Evolutionary conservation across 495 filamentous ascomycete genomes (phyloP).

Genomic region (Cercophora sp.): DNA sequence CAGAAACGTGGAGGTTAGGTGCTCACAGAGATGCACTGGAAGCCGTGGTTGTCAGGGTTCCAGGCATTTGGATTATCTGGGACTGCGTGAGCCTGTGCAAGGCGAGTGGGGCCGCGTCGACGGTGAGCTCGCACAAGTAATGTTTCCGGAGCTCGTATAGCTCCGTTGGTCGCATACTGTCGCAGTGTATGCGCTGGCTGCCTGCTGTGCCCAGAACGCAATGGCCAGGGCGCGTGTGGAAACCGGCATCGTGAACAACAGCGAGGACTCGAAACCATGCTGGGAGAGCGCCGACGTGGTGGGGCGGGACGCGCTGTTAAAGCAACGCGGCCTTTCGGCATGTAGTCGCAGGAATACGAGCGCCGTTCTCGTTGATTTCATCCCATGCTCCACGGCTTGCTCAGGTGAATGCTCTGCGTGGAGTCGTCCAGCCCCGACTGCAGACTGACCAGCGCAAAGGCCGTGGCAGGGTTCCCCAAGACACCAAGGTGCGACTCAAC

Average conservation of each 20-base stretch:
- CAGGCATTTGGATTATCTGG: conserved; percentile 28
- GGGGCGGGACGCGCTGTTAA: too few relatives aligned
- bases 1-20: background rate
- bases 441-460: too few relatives aligned
- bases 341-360: too few relatives aligned
- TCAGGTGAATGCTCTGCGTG: too few relatives aligned
- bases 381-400: too few relatives aligned
- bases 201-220: conserved; percentile 13
- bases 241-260: conserved; percentile 2
- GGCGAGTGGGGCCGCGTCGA: background rate
- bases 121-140: conserved; percentile 21
- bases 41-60: conserved; percentile 26
- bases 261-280: background rate
- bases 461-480: too few relatives aligned
- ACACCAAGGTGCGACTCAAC: too few relatives aligned
- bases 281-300: too few relatives aligned
- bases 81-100: background rate
- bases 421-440: too few relatives aligned
- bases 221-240: too few relatives aligned
- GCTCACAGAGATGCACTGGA: conserved; percentile 27
- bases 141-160: conserved; percentile 21
- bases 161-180: conserved; percentile 21
- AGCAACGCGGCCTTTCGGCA: too few relatives aligned
- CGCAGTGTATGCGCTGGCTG: conserved; percentile 17
- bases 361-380: too few relatives aligned